These are phyloP conservation scores for Botrytis galanthina DNA, from an alignment of 2,329 filamentous ascomycete species.

Conservation along the genomic window DNA sequence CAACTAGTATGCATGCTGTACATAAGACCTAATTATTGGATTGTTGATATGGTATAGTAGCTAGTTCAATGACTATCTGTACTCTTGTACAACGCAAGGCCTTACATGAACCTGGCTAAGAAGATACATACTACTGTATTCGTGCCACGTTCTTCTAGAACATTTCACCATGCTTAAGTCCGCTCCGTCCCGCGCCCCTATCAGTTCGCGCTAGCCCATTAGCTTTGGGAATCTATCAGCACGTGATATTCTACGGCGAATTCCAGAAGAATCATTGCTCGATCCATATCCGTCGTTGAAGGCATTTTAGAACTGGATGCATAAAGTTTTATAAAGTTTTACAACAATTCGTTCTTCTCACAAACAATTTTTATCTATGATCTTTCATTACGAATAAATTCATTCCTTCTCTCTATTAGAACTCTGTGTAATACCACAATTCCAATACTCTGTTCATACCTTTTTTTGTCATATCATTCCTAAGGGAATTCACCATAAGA, in stretches of 20 bases:
- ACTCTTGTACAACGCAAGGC: slow-evolving; percentile 4
- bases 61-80: neutral
- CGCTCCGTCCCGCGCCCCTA: slow-evolving; percentile 1
- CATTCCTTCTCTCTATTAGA: neutral
- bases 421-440: neutral
- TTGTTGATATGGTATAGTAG: neutral
- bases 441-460: slow-evolving; percentile 9
- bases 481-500: slow-evolving; percentile 8
- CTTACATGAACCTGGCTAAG: slow-evolving; percentile 10
- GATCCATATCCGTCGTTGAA: slow-evolving; percentile 5
- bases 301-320: slow-evolving; percentile 5
- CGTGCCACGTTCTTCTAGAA: slow-evolving; percentile 20
- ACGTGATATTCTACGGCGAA: slow-evolving; percentile 11
- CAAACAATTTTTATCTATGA: neutral
- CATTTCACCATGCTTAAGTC: slow-evolving; percentile 16
- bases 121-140: neutral
- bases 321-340: slow-evolving; percentile 11
- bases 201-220: neutral
- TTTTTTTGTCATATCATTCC: slow-evolving; percentile 1
- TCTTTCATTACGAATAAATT: neutral
- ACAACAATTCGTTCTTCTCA: neutral
- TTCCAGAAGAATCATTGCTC: slow-evolving; percentile 7
- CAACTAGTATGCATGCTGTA: neutral
- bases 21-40: neutral
- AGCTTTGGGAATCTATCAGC: neutral